Evolutionary conservation across 1,284 basidiomycete species (phyloP).

Genomic region (Trametes sp.): DNA sequence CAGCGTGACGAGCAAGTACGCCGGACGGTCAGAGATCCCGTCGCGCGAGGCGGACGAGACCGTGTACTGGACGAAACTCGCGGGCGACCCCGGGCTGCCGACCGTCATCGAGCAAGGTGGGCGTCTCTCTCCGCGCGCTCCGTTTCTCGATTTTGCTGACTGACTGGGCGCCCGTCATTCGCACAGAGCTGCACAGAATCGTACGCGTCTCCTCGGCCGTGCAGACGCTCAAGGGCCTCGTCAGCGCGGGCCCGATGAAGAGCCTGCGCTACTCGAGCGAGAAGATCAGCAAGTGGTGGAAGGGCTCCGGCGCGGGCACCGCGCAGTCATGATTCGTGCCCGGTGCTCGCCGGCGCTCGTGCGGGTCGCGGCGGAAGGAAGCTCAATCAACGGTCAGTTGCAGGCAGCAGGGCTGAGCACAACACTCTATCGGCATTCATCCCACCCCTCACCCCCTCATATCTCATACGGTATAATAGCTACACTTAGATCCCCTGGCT

Average conservation of each 20-base stretch:
- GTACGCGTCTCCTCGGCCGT: constrained; percentile 85
- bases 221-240: constrained; percentile 87
- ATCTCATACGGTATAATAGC: constrained; percentile 25
- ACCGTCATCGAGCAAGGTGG: constrained; percentile 66
- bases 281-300: constrained; percentile 89
- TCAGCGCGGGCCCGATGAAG: constrained; percentile 84
- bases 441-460: constrained; percentile 3
- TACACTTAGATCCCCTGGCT: constrained; percentile 23
- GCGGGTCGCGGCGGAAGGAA: constrained; percentile 28
- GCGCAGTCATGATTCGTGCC: constrained; percentile 15
- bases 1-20: constrained; percentile 64
- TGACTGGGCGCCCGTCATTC: not conserved
- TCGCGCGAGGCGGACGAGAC: constrained; percentile 64
- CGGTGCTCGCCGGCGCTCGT: constrained; percentile 12
- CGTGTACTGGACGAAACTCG: constrained; percentile 79
- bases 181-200: constrained; percentile 77
- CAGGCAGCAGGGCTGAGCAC: not conserved
- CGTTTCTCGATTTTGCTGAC: not conserved
- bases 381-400: not conserved
- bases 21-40: constrained; percentile 40
- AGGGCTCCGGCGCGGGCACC: constrained; percentile 42
- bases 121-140: not conserved
- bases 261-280: constrained; percentile 77
- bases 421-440: not conserved
- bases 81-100: constrained; percentile 66